Percentiles rank a stretch among this genome's conserved stretches.
Conservation (phyloP, 768 basidiomycete species). For the Galerina marginata region DNA sequence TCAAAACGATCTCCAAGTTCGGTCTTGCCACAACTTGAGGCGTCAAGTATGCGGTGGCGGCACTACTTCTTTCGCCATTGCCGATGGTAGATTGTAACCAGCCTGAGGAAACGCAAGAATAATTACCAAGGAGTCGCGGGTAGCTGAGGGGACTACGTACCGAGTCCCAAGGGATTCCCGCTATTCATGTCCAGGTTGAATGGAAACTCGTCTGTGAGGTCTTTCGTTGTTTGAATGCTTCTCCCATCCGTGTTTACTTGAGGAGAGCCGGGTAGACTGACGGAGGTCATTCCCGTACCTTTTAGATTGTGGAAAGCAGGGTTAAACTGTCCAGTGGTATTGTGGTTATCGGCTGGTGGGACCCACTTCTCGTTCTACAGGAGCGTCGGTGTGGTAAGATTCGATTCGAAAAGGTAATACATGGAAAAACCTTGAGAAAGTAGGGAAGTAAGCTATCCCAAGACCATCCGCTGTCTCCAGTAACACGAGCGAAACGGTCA, state of each 20-base stretch:
- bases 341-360: constrained; percentile 32
- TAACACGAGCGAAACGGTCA: constrained; percentile 52
- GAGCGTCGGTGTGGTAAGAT: neutral
- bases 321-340: constrained; percentile 33
- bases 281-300: constrained; percentile 5
- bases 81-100: constrained; percentile 15
- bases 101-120: constrained; percentile 9
- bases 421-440: constrained; percentile 23
- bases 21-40: constrained; percentile 17
- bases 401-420: neutral
- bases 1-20: constrained; percentile 23
- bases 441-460: constrained; percentile 33
- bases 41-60: constrained; percentile 22
- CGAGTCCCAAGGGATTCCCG: constrained; percentile 36
- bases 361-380: constrained; percentile 34
- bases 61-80: constrained; percentile 19
- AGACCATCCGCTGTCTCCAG: constrained; percentile 54
- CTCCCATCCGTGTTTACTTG: constrained; percentile 21
- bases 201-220: constrained; percentile 33
- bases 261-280: constrained; percentile 5
- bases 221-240: constrained; percentile 23
- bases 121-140: too few species aligned
- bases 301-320: constrained; percentile 31
- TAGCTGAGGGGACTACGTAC: constrained; percentile 10
- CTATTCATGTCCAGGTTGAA: constrained; percentile 36